phyloP scores from a whole-genome alignment of 176 grass and related monocot genomes.

The Ampelocalamus luodianensis region DNA sequence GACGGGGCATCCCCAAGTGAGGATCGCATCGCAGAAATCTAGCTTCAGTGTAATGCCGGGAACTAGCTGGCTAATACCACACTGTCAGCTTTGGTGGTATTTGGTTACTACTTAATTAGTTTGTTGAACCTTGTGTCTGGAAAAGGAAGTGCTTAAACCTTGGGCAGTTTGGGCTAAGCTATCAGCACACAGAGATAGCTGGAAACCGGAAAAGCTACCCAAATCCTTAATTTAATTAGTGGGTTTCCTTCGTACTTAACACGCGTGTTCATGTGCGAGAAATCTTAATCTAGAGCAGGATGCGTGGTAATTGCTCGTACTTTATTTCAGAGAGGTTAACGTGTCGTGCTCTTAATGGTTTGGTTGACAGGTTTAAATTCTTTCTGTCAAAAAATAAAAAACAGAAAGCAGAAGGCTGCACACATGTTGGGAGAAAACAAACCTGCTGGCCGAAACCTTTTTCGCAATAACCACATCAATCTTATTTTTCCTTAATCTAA shows the following conservation, averaged over 20 bases:
- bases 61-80: neutral
- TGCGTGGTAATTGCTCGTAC: neutral
- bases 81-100: neutral
- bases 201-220: neutral
- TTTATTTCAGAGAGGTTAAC: neutral
- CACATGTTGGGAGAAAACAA: neutral
- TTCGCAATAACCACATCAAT: neutral
- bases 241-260: neutral
- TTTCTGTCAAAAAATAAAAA: neutral
- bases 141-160: neutral
- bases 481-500: neutral
- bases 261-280: neutral
- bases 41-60: neutral
- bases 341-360: constrained; percentile 8
- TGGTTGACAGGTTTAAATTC: neutral
- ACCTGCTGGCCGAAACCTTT: neutral
- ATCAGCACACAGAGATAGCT: neutral
- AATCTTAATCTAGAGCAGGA: neutral
- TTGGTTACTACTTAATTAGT: neutral
- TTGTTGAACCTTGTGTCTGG: neutral
- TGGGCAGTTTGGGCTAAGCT: neutral
- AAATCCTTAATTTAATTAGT: neutral
- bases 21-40: neutral
- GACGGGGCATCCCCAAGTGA: neutral
- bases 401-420: too few species aligned